Evolutionary conservation across 2,329 filamentous ascomycete species (phyloP), one percentile per base, ranked within the genome.

Genomic region (Exophiala lecanii-corni): DNA sequence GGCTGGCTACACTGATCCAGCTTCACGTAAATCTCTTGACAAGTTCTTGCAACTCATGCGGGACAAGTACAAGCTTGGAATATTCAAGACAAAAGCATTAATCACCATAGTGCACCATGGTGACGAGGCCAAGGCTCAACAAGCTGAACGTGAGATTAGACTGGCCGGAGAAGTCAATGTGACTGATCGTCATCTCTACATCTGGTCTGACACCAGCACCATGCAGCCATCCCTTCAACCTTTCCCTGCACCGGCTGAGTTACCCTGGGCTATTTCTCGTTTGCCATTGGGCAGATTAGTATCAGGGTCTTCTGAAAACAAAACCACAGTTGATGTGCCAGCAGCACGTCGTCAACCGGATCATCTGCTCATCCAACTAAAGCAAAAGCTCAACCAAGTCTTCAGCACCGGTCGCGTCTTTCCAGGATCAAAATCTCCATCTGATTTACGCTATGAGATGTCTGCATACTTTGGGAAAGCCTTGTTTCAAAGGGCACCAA

Each of bases 61-160:
- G 16, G 41, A 39, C 28, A 51, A 47, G 26, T 47, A 46, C 34
- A 41, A 39, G 16, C 39, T 49, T n/a, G 32, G 21, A 18, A 51
- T 51, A 26, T 15, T 28, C 13, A 9, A 37, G 16, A 31, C 31
- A 12, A n/a, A 31, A 9, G 16, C 37, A 3, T 15, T 20, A 9
- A 43, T 51, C 25, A 46, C 37, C 19, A 34, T 51, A 3, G 18
- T 46, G 9, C 39, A 51, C 25, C 15, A 20, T 19, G 30, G 32
- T 13, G 33, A 36, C 9, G 39, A 17, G 2, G 35, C 32, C 21
- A 20, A 23, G 9, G 45, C 39, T n/a, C 38, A 45, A 9, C 49
- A 51, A 33, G 49, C 45, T 10, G 45, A 38, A 12, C 31, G 45
- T 5, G 49, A 49, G 33, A 46, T 51, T 30, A 20, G 40, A 20